Percentiles rank a stretch among this genome's conserved stretches.
phyloP scores from a whole-genome alignment of 192 early-diverging fungal genomes.

The Entomortierella lignicola region DNA sequence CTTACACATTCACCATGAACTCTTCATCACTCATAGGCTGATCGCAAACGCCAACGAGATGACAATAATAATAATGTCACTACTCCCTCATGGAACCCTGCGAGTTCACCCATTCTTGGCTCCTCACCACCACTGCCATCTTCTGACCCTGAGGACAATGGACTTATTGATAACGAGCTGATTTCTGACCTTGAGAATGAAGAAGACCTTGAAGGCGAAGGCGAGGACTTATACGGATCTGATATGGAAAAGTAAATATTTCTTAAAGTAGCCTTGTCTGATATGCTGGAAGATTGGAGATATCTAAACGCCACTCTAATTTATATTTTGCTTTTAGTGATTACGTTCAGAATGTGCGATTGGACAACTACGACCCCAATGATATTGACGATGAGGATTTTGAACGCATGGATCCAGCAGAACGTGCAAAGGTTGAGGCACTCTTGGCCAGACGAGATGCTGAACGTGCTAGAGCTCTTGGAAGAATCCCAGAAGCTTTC shows the following conservation, averaged over 20 bases:
- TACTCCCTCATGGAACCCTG: slow-evolving; percentile 31
- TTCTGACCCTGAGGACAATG: slow-evolving; percentile 63
- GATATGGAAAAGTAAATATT: slow-evolving; percentile 79
- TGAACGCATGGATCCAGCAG: slow-evolving; percentile 75
- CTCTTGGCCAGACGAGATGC: slow-evolving; percentile 84
- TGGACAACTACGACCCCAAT: slow-evolving; percentile 86
- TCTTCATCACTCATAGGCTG: slow-evolving; percentile 25
- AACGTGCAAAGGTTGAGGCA: slow-evolving; percentile 80
- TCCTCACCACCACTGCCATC: slow-evolving; percentile 59
- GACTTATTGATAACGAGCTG: slow-evolving; percentile 63
- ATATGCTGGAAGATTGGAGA: no score
- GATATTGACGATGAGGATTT: slow-evolving; percentile 89
- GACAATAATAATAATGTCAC: slow-evolving; percentile 31
- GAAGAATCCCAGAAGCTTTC: slow-evolving; percentile 90
- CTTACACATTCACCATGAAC: neutral
- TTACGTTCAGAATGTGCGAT: slow-evolving; percentile 75
- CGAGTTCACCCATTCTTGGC: slow-evolving; percentile 58
- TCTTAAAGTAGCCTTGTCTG: no score
- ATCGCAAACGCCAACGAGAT: slow-evolving; percentile 70
- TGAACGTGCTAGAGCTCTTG: slow-evolving; percentile 72
- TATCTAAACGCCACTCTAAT: no score
- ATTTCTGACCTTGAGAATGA: slow-evolving; percentile 63
- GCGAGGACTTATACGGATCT: slow-evolving; percentile 92
- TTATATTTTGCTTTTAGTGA: slow-evolving; percentile 64
- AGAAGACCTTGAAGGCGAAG: slow-evolving; percentile 71